Base-by-base conservation (phyloP, 352 stramenopile genomes). In the Phytophthora boehmeriae region DNA sequence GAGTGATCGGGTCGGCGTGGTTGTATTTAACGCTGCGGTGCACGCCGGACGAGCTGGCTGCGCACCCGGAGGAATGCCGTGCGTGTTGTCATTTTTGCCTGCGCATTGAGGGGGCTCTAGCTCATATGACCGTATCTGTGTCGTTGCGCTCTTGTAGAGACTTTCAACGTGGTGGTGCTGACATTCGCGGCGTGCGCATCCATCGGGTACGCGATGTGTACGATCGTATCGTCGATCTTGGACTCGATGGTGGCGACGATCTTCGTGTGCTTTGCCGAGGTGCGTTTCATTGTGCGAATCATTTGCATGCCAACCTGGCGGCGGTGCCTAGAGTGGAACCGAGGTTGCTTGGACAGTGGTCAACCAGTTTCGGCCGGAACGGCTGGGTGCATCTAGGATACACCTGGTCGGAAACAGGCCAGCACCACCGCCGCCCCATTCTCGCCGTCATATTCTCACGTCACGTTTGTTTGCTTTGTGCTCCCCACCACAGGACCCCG, bases 261-360 rank as follows among this genome's bases (percentile, higher is more conserved):
- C 58, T 96, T 93, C 54, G 86, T 96, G 23, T 94, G 87, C 67
- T 94, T 96, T 65, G 87, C 87, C 14, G 82, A 92, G 79, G 86
- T 95, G 59, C 47, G 78, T 80, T 41, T 63, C 23, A 47, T 48
- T 38, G 38, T 39, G 34, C 22, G 38, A 17, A 11, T 16, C 6
- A 44, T 44, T 17, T 30, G n/a, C n/a, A 6, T 62, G 47, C 56
- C 42, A 64, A 50, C 19, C 36, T 73, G 30, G 5, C 34, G 53
- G 59, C 25, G 57, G n/a, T 64, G 44, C 25, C n/a, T 22, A 13
- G 25, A 55, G 65, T 66, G 36, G 54, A 46, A 66, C 54, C 8
- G 16, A 38, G 38, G 4, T n/a, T 19, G 17, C 9, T 52, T 25
- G 28, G 38, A 46, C 39, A 50, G 49, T n/a, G 42, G 44, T 54